Conservation (phyloP, 2,329 filamentous ascomycete genomes). For the Colletotrichum godetiae region DNA sequence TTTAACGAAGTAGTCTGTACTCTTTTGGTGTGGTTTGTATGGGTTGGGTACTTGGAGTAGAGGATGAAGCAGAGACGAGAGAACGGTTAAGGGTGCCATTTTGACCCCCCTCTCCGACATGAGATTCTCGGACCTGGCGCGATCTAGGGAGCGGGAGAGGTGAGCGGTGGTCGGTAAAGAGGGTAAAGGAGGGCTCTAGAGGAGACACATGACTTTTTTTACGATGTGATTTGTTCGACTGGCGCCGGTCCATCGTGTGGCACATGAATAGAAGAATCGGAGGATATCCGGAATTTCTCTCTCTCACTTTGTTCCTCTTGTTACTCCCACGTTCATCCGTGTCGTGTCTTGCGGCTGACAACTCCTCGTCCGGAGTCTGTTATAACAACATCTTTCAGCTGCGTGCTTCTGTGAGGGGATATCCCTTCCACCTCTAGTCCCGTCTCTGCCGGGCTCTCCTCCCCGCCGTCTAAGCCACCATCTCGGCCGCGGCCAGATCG, state of each 20-base stretch:
- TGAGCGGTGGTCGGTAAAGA: neutral
- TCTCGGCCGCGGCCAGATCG: neutral
- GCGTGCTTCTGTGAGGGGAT: neutral
- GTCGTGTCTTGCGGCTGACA: neutral
- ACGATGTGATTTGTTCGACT: neutral
- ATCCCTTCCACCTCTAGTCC: neutral
- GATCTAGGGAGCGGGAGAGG: neutral
- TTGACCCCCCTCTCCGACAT: neutral
- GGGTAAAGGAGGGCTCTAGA: neutral
- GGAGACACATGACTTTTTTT: conserved; percentile 13
- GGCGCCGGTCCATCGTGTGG: neutral
- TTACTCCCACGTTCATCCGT: neutral
- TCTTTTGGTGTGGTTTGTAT: neutral
- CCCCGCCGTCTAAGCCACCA: neutral
- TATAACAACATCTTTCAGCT: neutral
- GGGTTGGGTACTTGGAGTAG: neutral
- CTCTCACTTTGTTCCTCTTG: neutral
- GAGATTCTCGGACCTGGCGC: neutral
- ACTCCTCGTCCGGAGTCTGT: neutral
- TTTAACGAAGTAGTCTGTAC: neutral
- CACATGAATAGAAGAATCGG: conserved; percentile 1
- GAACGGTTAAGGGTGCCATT: neutral
- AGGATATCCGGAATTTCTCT: neutral
- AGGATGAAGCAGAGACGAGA: neutral
- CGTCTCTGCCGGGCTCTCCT: neutral